Conservation (phyloP, 176 grass and related monocot genomes). For the Microstegium vimineum region DNA sequence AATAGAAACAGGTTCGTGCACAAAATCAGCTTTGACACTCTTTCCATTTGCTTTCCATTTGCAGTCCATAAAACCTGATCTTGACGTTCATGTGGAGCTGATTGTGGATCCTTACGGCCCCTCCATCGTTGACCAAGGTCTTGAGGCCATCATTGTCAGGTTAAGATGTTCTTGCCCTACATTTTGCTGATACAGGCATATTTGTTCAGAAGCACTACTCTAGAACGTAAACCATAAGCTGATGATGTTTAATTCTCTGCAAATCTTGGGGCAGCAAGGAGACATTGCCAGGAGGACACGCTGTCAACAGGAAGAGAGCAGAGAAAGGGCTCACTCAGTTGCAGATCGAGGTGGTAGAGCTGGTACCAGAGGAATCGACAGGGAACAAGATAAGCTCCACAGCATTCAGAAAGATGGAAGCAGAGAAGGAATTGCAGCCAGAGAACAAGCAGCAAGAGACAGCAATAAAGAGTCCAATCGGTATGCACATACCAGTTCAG, state of each 20-base stretch:
- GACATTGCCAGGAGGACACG: constrained; percentile 62
- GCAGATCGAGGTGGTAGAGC: constrained; percentile 76
- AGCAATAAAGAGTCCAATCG: not conserved
- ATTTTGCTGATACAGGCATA: not conserved
- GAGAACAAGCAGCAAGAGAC: not conserved
- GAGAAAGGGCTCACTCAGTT: constrained; percentile 61
- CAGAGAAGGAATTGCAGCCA: constrained; percentile 36
- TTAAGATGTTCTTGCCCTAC: constrained; percentile 4
- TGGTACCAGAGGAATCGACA: constrained; percentile 61
- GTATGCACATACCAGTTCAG: not conserved
- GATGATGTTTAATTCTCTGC: not conserved
- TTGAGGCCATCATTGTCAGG: constrained; percentile 95
- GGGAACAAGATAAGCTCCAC: constrained; percentile 85
- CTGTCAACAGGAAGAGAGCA: constrained; percentile 83
- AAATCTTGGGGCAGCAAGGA: constrained; percentile 80
- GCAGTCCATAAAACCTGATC: constrained; percentile 69
- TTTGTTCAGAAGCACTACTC: too few relatives aligned
- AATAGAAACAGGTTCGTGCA: not conserved
- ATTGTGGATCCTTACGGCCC: constrained; percentile 84
- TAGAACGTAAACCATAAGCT: not conserved
- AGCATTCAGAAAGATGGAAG: constrained; percentile 64
- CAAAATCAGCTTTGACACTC: not conserved
- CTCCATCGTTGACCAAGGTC: constrained; percentile 55
- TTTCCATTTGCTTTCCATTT: constrained; percentile 2
- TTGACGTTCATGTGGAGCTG: constrained; percentile 53